Base-by-base conservation (phyloP, 768 basidiomycete genomes). In the Serpula lacrymans region DNA sequence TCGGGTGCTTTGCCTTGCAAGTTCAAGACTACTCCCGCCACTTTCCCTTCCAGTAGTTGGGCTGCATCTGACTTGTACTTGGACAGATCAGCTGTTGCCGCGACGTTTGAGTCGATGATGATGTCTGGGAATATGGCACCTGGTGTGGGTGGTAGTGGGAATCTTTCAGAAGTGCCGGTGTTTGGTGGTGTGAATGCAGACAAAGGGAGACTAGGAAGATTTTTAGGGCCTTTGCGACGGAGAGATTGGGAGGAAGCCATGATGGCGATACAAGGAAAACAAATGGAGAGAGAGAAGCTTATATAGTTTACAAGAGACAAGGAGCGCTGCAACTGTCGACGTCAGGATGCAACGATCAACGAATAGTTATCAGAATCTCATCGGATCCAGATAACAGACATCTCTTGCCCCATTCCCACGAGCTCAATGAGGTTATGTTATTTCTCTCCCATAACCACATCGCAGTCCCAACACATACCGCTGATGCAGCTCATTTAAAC, bases 131-230 rank as follows among this genome's bases (percentile, higher is more conserved):
- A 71, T 37, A 86, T 68, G 12, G 77, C 67, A 51, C 72, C 80
- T 2, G 88, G 85, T 43, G 80, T 84, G 16, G 80, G 77, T 6
- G 82, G 77, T 8, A 85, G 48, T 2, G 80, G 84, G 55, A 88
- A 88, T 1, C 65, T 65, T 32, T 88, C 86, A 14, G 72, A 73
- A 0, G 78, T 75, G 38, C 81, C 80, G 4, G 82, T 70, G 61
- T 75, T 84, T 18, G 84, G 83, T 0, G 85, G 78, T 20, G 71
- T 76, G 59, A 91, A 91, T 0, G 80, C 88, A 9, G 87, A 88
- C 18, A 80, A 58, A 0, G 88, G 87, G 10, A 92, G 77, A 33
- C 71, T 75, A 6, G 88, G 89, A 4, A 81, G 76, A 16, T 75
- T 67, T 57, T 79, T 86, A 21, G 71, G 71, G 18, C 72, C 77